A percentile compares a stretch with the other conserved stretches of the same genome.
Evolutionary conservation across 306 rosid genomes (phyloP).

Genomic region (Notholithocarpus densiflorus): DNA sequence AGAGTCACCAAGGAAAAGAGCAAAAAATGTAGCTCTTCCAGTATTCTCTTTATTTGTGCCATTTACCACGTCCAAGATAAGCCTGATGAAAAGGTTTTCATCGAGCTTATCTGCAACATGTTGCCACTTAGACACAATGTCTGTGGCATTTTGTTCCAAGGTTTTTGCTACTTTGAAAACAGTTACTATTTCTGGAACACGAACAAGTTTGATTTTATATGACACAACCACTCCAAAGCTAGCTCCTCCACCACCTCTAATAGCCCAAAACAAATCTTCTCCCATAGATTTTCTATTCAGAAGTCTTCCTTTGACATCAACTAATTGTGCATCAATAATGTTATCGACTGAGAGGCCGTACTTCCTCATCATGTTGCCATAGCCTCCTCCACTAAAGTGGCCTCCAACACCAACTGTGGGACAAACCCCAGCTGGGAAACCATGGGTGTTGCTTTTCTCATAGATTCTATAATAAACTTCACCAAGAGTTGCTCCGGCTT

Average conservation of each 20-base stretch:
- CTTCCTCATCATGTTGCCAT: slow-evolving; percentile 44
- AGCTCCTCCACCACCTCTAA: slow-evolving; percentile 32
- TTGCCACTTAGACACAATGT: slow-evolving; percentile 48
- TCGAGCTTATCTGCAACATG: slow-evolving; percentile 38
- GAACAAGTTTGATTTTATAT: slow-evolving; percentile 34
- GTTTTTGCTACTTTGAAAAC: slow-evolving; percentile 40
- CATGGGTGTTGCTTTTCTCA: slow-evolving; percentile 32
- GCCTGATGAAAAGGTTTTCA: slow-evolving; percentile 50
- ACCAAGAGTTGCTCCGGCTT: slow-evolving; percentile 48
- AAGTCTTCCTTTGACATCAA: slow-evolving; percentile 29
- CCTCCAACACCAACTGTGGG: slow-evolving; percentile 40
- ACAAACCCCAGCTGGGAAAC: slow-evolving; percentile 37
- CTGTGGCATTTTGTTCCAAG: slow-evolving; percentile 35
- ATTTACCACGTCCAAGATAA: slow-evolving; percentile 38
- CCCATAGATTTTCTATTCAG: slow-evolving; percentile 39
- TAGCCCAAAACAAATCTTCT: slow-evolving; percentile 41
- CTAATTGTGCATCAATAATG: slow-evolving; percentile 27
- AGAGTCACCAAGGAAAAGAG: slow-evolving; percentile 51
- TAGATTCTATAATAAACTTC: slow-evolving; percentile 33
- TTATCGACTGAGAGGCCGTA: slow-evolving; percentile 38
- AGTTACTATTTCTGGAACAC: slow-evolving; percentile 48
- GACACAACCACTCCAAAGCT: slow-evolving; percentile 37
- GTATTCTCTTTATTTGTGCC: slow-evolving; percentile 19
- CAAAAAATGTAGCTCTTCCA: slow-evolving; percentile 34
- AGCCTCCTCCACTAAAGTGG: slow-evolving; percentile 37